These are phyloP conservation scores for Cryptosporidium felis DNA, from an alignment of 169 alveolate species.

Conservation along the genomic window DNA sequence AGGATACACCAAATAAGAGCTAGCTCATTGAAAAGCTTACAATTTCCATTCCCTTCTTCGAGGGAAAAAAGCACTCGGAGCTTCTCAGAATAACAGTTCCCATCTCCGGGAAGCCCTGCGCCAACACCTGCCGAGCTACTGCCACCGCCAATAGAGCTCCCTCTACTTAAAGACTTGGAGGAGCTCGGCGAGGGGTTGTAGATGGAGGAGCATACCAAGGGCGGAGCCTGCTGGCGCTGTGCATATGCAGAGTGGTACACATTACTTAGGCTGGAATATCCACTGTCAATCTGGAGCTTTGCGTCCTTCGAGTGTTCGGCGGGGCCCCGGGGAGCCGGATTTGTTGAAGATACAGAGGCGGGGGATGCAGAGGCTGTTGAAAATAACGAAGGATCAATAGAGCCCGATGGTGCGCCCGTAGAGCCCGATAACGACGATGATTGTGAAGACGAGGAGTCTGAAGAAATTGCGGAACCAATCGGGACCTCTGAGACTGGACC, in stretches of 20 bases:
- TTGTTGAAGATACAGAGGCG: background rate
- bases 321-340: no score
- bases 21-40: slow-evolving; percentile 9
- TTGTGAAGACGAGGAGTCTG: background rate
- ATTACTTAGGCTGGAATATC: no score
- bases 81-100: background rate
- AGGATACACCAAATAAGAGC: slow-evolving; percentile 67
- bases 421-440: no score
- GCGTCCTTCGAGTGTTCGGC: no score
- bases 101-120: background rate
- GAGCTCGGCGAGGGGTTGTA: background rate
- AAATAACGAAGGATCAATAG: no score
- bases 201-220: background rate
- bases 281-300: no score
- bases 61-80: background rate
- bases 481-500: no score
- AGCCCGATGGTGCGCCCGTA: no score
- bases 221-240: background rate
- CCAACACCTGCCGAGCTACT: background rate
- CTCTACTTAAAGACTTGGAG: background rate
- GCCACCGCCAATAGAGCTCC: background rate
- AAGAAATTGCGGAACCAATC: no score
- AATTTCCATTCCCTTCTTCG: background rate
- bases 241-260: no score
- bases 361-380: background rate